phyloP scores from a whole-genome alignment of 1,284 basidiomycete species.

The Mycena sp. region DNA sequence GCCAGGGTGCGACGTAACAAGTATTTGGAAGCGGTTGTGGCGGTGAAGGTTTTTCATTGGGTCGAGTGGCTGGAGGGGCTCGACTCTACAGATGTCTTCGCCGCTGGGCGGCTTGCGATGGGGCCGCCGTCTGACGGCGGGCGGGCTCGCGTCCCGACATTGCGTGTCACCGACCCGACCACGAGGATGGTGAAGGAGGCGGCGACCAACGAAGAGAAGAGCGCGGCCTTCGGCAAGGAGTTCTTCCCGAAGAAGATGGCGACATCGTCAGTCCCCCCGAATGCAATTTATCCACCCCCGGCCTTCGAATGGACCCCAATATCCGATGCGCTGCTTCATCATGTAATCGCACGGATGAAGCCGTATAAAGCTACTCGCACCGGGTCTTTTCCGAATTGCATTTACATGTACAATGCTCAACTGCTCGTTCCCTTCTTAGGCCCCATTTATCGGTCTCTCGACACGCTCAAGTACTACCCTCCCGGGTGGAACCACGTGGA shows the following conservation, averaged over 20 bases:
- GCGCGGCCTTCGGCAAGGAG: neutral
- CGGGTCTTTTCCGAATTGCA: conserved; percentile 47
- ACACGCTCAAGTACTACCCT: conserved; percentile 40
- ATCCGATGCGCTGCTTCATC: conserved; percentile 33
- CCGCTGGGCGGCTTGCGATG: neutral
- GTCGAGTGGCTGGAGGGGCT: neutral
- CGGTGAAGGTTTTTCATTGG: too few species aligned
- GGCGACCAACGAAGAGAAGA: conserved; percentile 18
- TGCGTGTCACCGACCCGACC: neutral
- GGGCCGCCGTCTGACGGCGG: neutral
- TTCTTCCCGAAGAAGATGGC: neutral
- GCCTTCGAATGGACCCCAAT: conserved; percentile 29
- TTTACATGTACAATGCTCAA: conserved; percentile 39
- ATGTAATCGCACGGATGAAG: conserved; percentile 25
- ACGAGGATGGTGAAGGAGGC: neutral
- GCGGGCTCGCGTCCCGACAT: neutral
- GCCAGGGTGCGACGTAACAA: neutral
- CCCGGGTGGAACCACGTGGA: conserved; percentile 41
- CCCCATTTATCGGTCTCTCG: conserved; percentile 41
- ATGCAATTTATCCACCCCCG: conserved; percentile 26
- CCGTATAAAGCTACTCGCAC: conserved; percentile 30
- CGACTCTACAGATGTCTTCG: neutral
- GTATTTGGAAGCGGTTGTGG: neutral
- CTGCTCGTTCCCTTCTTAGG: conserved; percentile 38
- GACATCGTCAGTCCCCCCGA: neutral